Evolutionary conservation across 164 flowering plant genomes (phyloP), one percentile per base, ranked within the genome.

Genomic region (Echeveria elegans): DNA sequence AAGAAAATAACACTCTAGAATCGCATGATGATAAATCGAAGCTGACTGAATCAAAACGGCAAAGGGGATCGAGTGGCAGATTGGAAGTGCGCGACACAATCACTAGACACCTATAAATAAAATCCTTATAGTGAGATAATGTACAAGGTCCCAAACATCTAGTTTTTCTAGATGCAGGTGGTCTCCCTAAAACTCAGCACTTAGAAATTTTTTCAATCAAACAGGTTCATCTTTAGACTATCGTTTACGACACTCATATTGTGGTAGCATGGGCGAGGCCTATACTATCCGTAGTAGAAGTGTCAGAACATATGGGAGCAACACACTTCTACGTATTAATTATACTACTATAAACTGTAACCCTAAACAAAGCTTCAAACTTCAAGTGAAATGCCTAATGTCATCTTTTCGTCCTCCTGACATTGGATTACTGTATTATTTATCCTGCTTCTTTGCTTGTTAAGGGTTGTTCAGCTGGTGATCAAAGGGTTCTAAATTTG

Each of bases 111-210:
- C 61, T 56, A 56, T 26, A 56, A 4, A 56, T 7, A 19, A 56
- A 56, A 28, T 26, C 12, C 18, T 15, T 6, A 38, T 38, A 24
- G 12, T 28, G 28, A 23, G 56, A 48, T 50, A 50, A 6, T 56
- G 30, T 56, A 0, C 32, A 5, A 28, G 61, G 61, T 28, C 61
- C 61, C 34, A 26, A 28, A 56, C 30, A 26, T 12, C 61, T 50
- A 50, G 56, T 23, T n/a, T 50, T 50, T 28, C 32, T 56, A 56
- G 61, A 56, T 24, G 56, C 56, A 21, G 61, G 32, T 56, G 61
- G 61, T 56, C 32, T 26, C 61, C 15, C 61, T 56, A 56, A 56
- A 53, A 29, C 34, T 32, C 61, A n/a, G n/a, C 28, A 56, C 32
- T 56, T 28, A 11, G 19, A 24, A 23, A 26, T 11, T 3, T 19